phyloP scores from a whole-genome alignment of 805 yeast species.

The Kodamaea kakaduensis region DNA sequence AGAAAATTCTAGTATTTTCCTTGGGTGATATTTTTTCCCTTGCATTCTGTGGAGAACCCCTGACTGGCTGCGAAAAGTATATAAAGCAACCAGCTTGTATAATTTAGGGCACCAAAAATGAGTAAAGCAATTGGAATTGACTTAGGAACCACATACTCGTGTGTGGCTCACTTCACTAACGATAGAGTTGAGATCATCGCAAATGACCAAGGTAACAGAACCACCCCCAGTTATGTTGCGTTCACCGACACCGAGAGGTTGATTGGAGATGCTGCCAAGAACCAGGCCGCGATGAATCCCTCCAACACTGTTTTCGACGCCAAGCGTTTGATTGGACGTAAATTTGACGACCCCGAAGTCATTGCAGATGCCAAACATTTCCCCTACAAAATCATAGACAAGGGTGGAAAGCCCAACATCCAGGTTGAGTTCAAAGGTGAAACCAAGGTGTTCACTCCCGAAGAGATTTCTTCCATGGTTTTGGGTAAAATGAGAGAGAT shows the following conservation, averaged over 20 bases:
- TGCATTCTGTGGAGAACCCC: conserved; percentile 8
- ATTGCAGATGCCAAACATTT: conserved; percentile 78
- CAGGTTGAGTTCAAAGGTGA: conserved; percentile 89
- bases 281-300: conserved; percentile 97
- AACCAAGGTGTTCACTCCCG: conserved; percentile 82
- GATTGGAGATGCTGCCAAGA: conserved; percentile 97
- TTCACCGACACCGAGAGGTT: conserved; percentile 94
- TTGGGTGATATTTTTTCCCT: no score
- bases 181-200: conserved; percentile 94
- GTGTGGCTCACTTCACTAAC: conserved; percentile 72
- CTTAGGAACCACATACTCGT: conserved; percentile 96
- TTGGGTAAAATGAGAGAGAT: conserved; percentile 89
- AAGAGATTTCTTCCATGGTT: conserved; percentile 92
- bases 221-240: conserved; percentile 95
- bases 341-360: conserved; percentile 73
- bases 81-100: conserved; percentile 1
- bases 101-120: conserved; percentile 10
- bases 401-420: conserved; percentile 82
- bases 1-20: conserved; percentile 9
- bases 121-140: conserved; percentile 74
- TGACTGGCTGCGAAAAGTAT: conserved; percentile 6
- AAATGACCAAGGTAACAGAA: conserved; percentile 98
- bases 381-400: conserved; percentile 78
- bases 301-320: conserved; percentile 91
- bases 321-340: conserved; percentile 89